Percentiles rank a stretch among this genome's conserved stretches.
Conservation (phyloP, 1,139 yeast genomes). For the Candida tetrigidarum region DNA sequence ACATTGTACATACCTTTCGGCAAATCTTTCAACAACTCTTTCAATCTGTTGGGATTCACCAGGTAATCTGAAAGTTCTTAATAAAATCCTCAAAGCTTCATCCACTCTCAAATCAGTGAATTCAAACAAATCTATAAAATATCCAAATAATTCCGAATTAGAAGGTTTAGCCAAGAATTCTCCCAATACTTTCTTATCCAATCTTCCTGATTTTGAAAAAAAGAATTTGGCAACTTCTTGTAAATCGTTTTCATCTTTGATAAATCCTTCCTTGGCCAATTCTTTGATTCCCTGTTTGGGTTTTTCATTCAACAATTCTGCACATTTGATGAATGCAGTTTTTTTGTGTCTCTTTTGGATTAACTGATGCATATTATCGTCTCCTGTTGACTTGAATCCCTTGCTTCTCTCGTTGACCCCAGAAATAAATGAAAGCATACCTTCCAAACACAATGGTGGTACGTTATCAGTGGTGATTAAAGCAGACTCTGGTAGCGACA, state of each 20-base stretch:
- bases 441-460: slow-evolving; percentile 93
- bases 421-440: slow-evolving; percentile 70
- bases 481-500: slow-evolving; percentile 84
- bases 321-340: slow-evolving; percentile 74
- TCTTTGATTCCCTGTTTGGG: slow-evolving; percentile 76
- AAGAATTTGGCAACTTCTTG: slow-evolving; percentile 76
- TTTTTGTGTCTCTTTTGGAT: slow-evolving; percentile 60
- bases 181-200: slow-evolving; percentile 88
- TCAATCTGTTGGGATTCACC: slow-evolving; percentile 98
- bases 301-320: slow-evolving; percentile 73
- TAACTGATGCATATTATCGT: slow-evolving; percentile 29
- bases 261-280: slow-evolving; percentile 65
- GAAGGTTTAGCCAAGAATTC: slow-evolving; percentile 81
- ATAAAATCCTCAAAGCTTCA: slow-evolving; percentile 83
- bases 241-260: slow-evolving; percentile 54
- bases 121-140: slow-evolving; percentile 74
- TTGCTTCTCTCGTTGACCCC: slow-evolving; percentile 66
- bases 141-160: slow-evolving; percentile 60
- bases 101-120: slow-evolving; percentile 83
- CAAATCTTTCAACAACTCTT: slow-evolving; percentile 85
- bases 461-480: slow-evolving; percentile 78
- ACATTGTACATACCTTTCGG: slow-evolving; percentile 68
- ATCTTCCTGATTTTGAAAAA: slow-evolving; percentile 74
- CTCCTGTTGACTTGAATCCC: slow-evolving; percentile 20
- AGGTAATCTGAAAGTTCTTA: slow-evolving; percentile 88